phyloP scores from a whole-genome alignment of 768 basidiomycete species.

The Pleurotus djamor region DNA sequence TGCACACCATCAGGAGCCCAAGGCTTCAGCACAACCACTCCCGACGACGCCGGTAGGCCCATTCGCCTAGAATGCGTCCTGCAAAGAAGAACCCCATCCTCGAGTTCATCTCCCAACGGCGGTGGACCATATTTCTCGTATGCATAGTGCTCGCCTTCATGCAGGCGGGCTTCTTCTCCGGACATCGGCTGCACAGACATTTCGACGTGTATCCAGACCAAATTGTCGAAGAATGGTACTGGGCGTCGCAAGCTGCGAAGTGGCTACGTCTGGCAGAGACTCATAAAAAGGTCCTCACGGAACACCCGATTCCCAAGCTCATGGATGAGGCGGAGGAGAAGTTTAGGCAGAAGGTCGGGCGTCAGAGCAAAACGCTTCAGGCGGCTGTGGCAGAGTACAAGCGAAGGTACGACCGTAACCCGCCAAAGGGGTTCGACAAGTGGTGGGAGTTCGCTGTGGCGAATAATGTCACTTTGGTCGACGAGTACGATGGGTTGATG shows the following conservation, averaged over 20 bases:
- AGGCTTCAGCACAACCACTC: background rate
- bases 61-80: slow-evolving; percentile 5
- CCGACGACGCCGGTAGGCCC: background rate
- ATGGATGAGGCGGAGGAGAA: slow-evolving; percentile 81
- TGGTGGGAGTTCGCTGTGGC: slow-evolving; percentile 85
- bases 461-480: slow-evolving; percentile 75
- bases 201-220: slow-evolving; percentile 13
- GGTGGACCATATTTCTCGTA: slow-evolving; percentile 38
- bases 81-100: background rate
- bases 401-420: slow-evolving; percentile 70
- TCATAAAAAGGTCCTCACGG: slow-evolving; percentile 11
- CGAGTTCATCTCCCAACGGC: slow-evolving; percentile 12
- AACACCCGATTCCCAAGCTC: slow-evolving; percentile 83
- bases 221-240: slow-evolving; percentile 14
- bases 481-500: slow-evolving; percentile 85
- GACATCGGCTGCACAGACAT: slow-evolving; percentile 23
- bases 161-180: slow-evolving; percentile 45
- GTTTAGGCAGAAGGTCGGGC: slow-evolving; percentile 61
- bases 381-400: slow-evolving; percentile 84
- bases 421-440: slow-evolving; percentile 87
- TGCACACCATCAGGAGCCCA: background rate
- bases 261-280: slow-evolving; percentile 7
- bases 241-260: slow-evolving; percentile 13
- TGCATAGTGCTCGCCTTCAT: slow-evolving; percentile 46
- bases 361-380: slow-evolving; percentile 78